A percentile compares a stretch with the other conserved stretches of the same genome.
Conservation (phyloP, 225 moss, liverwort and hornwort species). For the Asterella californica region DNA sequence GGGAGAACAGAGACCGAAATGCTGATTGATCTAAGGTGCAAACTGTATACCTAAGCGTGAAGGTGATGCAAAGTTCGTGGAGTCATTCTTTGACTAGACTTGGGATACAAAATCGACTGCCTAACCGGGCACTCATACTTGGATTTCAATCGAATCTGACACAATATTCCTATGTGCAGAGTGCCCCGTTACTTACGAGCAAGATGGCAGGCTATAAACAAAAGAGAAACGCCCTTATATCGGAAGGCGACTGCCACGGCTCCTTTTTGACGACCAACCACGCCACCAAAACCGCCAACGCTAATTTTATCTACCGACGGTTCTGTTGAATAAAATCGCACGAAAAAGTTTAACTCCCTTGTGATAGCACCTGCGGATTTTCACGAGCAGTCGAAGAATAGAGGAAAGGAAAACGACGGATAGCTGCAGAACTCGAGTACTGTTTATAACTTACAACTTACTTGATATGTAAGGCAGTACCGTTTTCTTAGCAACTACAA, state of each 20-base stretch:
- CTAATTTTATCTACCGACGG: constrained; percentile 73
- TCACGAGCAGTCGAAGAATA: neutral
- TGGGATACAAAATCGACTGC: neutral
- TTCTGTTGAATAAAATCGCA: constrained; percentile 39
- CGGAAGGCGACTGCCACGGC: constrained; percentile 67
- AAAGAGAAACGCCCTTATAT: constrained; percentile 56
- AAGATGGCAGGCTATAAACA: constrained; percentile 82
- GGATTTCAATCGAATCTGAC: neutral
- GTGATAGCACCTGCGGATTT: neutral
- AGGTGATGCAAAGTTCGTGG: neutral
- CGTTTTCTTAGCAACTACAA: constrained; percentile 57
- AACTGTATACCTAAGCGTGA: too few species aligned
- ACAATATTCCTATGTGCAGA: neutral
- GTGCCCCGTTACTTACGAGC: constrained; percentile 49
- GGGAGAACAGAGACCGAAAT: too few species aligned
- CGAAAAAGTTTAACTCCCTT: neutral
- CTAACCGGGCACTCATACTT: neutral
- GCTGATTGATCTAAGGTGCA: too few species aligned
- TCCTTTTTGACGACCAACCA: constrained; percentile 80
- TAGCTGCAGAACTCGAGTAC: neutral
- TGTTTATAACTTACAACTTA: constrained; percentile 20
- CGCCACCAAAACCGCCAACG: constrained; percentile 64
- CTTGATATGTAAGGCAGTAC: constrained; percentile 67
- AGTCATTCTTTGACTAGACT: too few species aligned
- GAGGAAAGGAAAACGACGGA: neutral